phyloP scores from a whole-genome alignment of 441 rosid genomes.

The Erysimum cheiri region DNA sequence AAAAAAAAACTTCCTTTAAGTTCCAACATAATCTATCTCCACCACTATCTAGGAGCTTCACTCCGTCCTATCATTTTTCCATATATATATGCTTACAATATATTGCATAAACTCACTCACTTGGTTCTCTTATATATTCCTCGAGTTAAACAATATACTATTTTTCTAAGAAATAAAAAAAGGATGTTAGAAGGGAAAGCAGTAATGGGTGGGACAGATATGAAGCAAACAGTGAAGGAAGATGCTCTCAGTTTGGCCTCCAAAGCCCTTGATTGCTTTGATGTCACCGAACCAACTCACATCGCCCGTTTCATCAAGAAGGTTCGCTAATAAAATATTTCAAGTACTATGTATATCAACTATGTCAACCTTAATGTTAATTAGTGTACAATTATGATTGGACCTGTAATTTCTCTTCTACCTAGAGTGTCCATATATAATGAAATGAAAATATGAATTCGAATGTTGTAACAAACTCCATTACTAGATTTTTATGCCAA shows the following conservation, averaged over 20 bases:
- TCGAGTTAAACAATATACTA: background rate
- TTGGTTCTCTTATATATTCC: conserved; percentile 3
- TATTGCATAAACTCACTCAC: conserved; percentile 8
- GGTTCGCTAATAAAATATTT: conserved; percentile 43
- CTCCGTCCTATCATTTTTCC: conserved; percentile 28
- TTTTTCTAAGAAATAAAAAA: background rate
- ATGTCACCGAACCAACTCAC: conserved; percentile 70
- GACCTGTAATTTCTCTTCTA: background rate
- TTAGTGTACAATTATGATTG: background rate
- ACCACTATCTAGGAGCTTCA: conserved; percentile 42
- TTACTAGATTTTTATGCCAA: background rate
- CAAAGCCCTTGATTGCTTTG: conserved; percentile 80
- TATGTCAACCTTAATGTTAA: background rate
- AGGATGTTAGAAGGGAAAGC: conserved; percentile 87
- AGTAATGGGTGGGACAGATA: conserved; percentile 74
- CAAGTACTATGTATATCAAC: background rate
- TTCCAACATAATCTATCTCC: conserved; percentile 46
- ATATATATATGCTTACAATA: conserved; percentile 9
- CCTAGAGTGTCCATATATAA: background rate
- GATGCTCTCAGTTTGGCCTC: conserved; percentile 72
- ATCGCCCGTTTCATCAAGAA: conserved; percentile 79
- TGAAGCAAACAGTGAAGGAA: conserved; percentile 77
- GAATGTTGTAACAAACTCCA: background rate
- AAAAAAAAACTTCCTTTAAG: conserved; percentile 20
- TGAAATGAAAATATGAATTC: background rate